Conservation (phyloP, 331 rosid species). For the Phaseolus coccineus region DNA sequence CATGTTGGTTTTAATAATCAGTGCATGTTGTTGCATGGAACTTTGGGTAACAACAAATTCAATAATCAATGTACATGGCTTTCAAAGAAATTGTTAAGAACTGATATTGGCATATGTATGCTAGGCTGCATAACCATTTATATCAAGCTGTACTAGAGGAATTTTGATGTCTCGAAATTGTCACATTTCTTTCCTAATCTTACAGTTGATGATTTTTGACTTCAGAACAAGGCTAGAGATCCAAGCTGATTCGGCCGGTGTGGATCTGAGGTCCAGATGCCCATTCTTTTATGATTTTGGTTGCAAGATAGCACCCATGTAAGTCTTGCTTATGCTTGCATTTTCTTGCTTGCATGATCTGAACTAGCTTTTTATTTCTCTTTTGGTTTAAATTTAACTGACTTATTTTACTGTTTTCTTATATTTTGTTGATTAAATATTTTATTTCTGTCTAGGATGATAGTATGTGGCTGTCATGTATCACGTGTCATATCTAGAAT, state of each 20-base stretch:
- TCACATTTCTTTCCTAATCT: conserved; percentile 10
- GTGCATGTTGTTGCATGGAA: conserved; percentile 27
- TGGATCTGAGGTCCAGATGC: conserved; percentile 84
- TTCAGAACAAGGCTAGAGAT: conserved; percentile 88
- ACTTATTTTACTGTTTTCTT: conserved; percentile 3
- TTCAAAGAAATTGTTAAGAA: conserved; percentile 15
- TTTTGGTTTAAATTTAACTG: conserved; percentile 13
- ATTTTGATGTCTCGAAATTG: neutral
- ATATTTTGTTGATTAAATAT: conserved; percentile 9
- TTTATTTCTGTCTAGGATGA: conserved; percentile 25
- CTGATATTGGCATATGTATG: neutral
- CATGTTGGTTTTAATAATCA: conserved; percentile 10
- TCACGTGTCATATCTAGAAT: conserved; percentile 20
- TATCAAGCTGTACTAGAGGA: no score
- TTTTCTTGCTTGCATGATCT: conserved; percentile 22
- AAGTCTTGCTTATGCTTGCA: conserved; percentile 46
- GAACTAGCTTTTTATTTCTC: conserved; percentile 11
- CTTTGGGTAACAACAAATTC: conserved; percentile 23
- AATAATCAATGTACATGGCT: conserved; percentile 20
- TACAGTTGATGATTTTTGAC: conserved; percentile 41
- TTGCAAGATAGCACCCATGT: conserved; percentile 94
- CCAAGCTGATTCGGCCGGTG: conserved; percentile 83
- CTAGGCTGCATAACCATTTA: no score
- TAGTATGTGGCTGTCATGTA: conserved; percentile 28
- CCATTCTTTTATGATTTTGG: conserved; percentile 91